Evolutionary conservation across 2,329 filamentous ascomycete species (phyloP), one percentile per base, ranked within the genome.

Genomic region (Phyllosticta ampelicida): DNA sequence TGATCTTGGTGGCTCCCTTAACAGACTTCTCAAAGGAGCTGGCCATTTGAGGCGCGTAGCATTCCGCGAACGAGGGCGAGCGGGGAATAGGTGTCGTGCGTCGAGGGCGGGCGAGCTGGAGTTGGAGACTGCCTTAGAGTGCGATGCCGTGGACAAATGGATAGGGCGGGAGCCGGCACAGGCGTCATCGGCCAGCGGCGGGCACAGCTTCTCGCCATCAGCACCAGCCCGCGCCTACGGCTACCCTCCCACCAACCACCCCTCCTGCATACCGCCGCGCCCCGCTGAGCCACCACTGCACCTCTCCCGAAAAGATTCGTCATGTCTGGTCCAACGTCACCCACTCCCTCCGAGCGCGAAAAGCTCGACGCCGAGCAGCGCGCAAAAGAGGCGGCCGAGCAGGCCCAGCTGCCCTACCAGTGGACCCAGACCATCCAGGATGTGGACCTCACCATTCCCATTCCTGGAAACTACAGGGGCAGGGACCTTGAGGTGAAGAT

Each of bases 1-100:
- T 97, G 72, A 95, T 89, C 80, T 97, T 97, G 68, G 92, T 97
- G 67, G 89, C 92, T 76, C 92, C 94, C 80, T 97, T 97, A 71
- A 99, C 94, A 66, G 91, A 95, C 81, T 97, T 99, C 80, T 99
- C 94, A 72, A 97, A 97, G 60, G 89, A 92, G 78, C 85, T 88
- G 65, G 87, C 84, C 88, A 91, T 91, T 64, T 60, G 61, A 64
- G 50, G 54, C 59, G 28, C 62, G 60, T 59, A 60, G 59, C 58
- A 61, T 58, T 30, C 54, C 58, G 58, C 58, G 49, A 53, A 44
- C 19, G 26, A 23, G 26, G 21, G 53, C 9, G 53, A 29, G 52
- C 21, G 49, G 13, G 28, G 29, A 48, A 18, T 9, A 51, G 49
- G 49, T 51, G 49, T 21, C 23, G 49, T 21, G 13, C 13, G n/a